Conservation (phyloP, 192 early-diverging fungal species). For the Pecoramyces ruminantium region DNA sequence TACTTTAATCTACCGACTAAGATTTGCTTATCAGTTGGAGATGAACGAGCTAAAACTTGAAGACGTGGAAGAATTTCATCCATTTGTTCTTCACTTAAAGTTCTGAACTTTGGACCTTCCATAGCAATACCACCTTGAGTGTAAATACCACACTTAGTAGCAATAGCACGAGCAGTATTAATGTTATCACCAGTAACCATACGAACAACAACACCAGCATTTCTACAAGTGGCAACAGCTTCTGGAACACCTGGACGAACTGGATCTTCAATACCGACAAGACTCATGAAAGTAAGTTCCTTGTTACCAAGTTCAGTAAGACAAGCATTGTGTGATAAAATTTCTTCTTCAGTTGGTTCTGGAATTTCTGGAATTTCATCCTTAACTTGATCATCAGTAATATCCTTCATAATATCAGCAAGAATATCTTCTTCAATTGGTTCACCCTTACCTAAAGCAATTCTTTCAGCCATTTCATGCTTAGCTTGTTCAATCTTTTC, state of each 20-base stretch:
- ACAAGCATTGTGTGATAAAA: conserved; percentile 13
- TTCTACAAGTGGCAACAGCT: conserved; percentile 72
- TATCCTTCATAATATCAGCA: background rate
- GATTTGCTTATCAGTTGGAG: conserved; percentile 91
- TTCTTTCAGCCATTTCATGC: background rate
- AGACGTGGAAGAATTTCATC: conserved; percentile 78
- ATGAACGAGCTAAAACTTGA: conserved; percentile 88
- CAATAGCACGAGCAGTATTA: conserved; percentile 84
- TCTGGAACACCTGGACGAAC: conserved; percentile 84
- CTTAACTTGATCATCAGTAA: conserved; percentile 19
- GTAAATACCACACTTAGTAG: conserved; percentile 81
- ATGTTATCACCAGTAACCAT: conserved; percentile 99
- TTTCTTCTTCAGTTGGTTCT: background rate
- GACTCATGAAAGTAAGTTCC: conserved; percentile 60
- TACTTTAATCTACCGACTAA: conserved; percentile 74
- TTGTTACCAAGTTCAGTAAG: conserved; percentile 32
- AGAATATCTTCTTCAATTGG: background rate
- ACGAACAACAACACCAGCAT: conserved; percentile 85
- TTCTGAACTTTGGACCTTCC: conserved; percentile 88
- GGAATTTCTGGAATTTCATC: conserved; percentile 20
- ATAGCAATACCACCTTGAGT: conserved; percentile 76
- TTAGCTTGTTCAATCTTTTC: background rate
- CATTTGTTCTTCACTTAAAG: conserved; percentile 68
- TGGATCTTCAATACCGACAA: conserved; percentile 96
- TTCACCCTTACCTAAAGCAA: background rate